Evolutionary conservation across 2,329 filamentous ascomycete species (phyloP).

Genomic region (Lojkania enalia): DNA sequence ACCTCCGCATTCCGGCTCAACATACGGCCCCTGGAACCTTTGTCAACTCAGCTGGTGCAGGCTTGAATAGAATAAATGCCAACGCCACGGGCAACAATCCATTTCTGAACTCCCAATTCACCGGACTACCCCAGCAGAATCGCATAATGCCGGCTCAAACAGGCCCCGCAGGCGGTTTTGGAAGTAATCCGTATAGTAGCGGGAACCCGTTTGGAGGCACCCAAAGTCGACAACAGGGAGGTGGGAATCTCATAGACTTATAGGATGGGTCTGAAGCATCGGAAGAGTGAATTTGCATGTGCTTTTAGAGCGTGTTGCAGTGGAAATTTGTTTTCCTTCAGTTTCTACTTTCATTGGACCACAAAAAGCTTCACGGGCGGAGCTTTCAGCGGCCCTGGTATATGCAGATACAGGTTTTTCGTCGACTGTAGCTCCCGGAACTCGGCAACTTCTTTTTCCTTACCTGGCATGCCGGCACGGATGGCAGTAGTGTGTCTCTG

Average conservation of each 20-base stretch:
- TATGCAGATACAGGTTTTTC: neutral
- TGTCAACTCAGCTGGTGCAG: slow-evolving; percentile 89
- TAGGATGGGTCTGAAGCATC: slow-evolving; percentile 29
- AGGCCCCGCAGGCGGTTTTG: slow-evolving; percentile 52
- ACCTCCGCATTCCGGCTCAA: slow-evolving; percentile 91
- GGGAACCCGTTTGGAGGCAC: slow-evolving; percentile 59
- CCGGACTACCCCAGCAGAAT: slow-evolving; percentile 61
- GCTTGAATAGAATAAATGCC: slow-evolving; percentile 71
- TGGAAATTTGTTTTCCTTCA: slow-evolving; percentile 10
- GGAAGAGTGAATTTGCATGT: slow-evolving; percentile 16
- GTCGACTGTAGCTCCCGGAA: no score
- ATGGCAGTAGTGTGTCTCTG: no score
- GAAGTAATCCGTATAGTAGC: slow-evolving; percentile 48
- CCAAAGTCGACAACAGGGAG: slow-evolving; percentile 49
- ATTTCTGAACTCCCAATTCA: slow-evolving; percentile 83
- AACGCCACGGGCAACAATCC: slow-evolving; percentile 80
- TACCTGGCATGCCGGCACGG: no score
- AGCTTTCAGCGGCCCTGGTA: slow-evolving; percentile 2
- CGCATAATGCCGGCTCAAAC: slow-evolving; percentile 55
- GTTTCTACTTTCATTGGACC: slow-evolving; percentile 13
- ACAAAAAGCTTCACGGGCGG: slow-evolving; percentile 11
- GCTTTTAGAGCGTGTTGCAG: slow-evolving; percentile 21
- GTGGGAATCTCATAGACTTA: slow-evolving; percentile 66
- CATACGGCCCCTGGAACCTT: slow-evolving; percentile 96
- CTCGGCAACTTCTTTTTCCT: no score